phyloP scores from a whole-genome alignment of 2,329 filamentous ascomycete genomes.

The Emmonsiellopsis sp. region DNA sequence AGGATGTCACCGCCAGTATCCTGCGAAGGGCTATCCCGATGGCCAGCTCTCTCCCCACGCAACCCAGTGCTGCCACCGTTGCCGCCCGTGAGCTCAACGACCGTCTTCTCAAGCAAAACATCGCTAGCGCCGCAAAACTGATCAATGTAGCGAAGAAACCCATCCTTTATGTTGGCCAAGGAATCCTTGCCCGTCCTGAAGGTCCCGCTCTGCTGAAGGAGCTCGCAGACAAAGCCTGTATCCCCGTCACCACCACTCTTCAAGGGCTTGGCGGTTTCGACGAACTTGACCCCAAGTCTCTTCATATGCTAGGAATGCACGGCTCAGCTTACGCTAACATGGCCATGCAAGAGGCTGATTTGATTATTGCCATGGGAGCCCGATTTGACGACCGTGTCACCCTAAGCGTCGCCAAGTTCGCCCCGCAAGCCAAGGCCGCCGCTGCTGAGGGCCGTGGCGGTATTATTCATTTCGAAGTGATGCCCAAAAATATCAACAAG shows the following conservation, averaged over 20 bases:
- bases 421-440: conserved; percentile 75
- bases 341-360: conserved; percentile 92
- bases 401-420: conserved; percentile 71
- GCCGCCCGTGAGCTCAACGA: conserved; percentile 65
- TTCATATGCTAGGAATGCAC: conserved; percentile 99
- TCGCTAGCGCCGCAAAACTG: conserved; percentile 68
- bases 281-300: conserved; percentile 83
- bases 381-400: conserved; percentile 97
- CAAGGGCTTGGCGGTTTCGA: conserved; percentile 89
- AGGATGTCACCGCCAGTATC: conserved; percentile 85
- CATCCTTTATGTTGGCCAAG: conserved; percentile 89
- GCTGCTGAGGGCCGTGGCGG: conserved; percentile 79
- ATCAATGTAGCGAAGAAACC: conserved; percentile 89
- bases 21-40: conserved; percentile 77
- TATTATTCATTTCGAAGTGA: conserved; percentile 95
- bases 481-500: conserved; percentile 99
- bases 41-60: conserved; percentile 60
- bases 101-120: conserved; percentile 63
- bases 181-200: conserved; percentile 65
- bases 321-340: conserved; percentile 95
- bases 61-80: conserved; percentile 77
- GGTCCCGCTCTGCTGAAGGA: conserved; percentile 73
- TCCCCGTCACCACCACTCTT: conserved; percentile 92
- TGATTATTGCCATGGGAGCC: conserved; percentile 88
- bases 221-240: conserved; percentile 79